Conservation (phyloP, 1,284 basidiomycete species). For the Moniliella sp. region DNA sequence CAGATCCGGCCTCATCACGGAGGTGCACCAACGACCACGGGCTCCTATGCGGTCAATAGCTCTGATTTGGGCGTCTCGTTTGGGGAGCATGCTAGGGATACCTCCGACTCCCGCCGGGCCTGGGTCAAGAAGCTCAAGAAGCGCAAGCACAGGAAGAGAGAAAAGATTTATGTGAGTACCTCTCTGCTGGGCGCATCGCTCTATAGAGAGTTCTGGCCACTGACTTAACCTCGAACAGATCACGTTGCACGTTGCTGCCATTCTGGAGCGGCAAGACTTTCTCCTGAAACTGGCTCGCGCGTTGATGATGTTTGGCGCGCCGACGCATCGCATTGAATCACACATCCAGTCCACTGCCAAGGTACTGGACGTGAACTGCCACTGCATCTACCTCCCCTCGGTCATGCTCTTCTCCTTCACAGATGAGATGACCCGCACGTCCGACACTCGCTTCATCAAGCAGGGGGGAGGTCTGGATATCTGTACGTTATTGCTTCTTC, state of each 20-base stretch:
- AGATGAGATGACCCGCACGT: conserved; percentile 60
- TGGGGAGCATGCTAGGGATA: no score
- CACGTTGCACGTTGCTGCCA: conserved; percentile 66
- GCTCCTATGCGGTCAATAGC: no score
- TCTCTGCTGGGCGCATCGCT: no score
- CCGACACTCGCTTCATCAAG: conserved; percentile 46
- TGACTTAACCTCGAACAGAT: conserved; percentile 36
- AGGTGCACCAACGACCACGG: no score
- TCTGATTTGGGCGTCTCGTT: no score
- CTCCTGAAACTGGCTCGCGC: conserved; percentile 65
- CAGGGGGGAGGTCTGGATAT: no score
- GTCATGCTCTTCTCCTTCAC: conserved; percentile 43
- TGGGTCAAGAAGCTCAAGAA: conserved; percentile 26
- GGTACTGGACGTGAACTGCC: conserved; percentile 62
- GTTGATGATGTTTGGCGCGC: conserved; percentile 85
- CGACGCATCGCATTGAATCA: conserved; percentile 64
- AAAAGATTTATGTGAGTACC: no score
- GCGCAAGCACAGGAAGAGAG: conserved; percentile 23
- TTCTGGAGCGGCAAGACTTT: conserved; percentile 68
- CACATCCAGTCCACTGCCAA: conserved; percentile 66
- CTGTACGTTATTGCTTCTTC: no score
- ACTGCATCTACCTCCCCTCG: conserved; percentile 67
- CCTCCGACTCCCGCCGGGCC: no score
- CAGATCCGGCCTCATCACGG: no score
- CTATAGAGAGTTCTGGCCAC: conserved; percentile 27